phyloP scores from a whole-genome alignment of 139 green algal genomes.

The Chlorella sp. region DNA sequence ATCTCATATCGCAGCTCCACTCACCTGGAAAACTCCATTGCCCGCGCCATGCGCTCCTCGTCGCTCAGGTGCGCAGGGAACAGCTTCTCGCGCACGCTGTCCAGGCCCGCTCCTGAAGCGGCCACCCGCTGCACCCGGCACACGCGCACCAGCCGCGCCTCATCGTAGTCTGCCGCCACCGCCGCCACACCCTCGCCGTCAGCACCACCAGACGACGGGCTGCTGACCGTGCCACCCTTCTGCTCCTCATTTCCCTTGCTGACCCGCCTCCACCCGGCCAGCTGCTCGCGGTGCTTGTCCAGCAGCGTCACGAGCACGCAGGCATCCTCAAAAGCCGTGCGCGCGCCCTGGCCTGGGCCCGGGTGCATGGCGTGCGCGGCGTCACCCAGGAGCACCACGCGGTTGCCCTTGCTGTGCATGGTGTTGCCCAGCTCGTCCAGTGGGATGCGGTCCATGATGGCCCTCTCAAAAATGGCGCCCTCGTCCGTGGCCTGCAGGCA shows the following conservation, averaged over 20 bases:
- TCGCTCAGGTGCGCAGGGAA: background rate
- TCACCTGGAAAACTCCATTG: background rate
- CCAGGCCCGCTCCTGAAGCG: constrained; percentile 1
- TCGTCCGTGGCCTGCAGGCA: constrained; percentile 32
- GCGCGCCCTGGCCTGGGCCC: constrained; percentile 38
- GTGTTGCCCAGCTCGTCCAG: constrained; percentile 12
- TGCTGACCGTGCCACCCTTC: background rate
- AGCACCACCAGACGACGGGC: too few relatives aligned
- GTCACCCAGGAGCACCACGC: constrained; percentile 42
- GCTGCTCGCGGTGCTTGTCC: background rate
- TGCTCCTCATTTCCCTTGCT: background rate
- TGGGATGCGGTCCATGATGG: constrained; percentile 34
- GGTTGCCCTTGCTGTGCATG: constrained; percentile 6
- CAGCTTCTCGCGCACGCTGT: background rate
- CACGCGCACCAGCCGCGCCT: background rate
- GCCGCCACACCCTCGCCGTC: background rate
- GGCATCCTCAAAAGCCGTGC: constrained; percentile 39
- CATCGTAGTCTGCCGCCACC: background rate
- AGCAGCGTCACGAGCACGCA: background rate
- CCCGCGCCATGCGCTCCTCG: background rate
- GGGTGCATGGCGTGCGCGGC: constrained; percentile 42
- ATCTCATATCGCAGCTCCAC: background rate
- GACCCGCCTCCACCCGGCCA: background rate
- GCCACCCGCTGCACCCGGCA: background rate
- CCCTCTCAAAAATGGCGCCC: constrained; percentile 41